phyloP scores from a whole-genome alignment of 2,329 filamentous ascomycete species.

The Plectosphaerella sp. region DNA sequence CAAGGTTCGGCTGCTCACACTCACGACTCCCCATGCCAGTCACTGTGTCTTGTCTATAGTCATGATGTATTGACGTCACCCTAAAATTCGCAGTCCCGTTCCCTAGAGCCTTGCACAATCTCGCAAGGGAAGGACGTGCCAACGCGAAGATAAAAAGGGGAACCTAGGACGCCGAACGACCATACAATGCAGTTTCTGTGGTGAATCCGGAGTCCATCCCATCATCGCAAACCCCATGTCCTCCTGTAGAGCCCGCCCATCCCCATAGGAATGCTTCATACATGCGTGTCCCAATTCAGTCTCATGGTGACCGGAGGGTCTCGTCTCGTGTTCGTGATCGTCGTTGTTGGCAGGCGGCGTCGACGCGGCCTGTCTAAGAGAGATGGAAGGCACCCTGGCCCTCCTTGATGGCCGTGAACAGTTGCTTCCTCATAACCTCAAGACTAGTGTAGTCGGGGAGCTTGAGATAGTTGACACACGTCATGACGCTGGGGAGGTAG shows the following conservation, averaged over 20 bases:
- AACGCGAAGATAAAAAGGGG: background rate
- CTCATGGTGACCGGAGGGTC: background rate
- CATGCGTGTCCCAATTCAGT: conserved; percentile 1
- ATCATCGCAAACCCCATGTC: background rate
- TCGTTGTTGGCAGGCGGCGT: background rate
- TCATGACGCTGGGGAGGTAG: conserved; percentile 99
- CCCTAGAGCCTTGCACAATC: too few relatives aligned
- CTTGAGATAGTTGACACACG: conserved; percentile 98
- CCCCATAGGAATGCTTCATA: background rate
- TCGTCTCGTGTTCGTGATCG: background rate
- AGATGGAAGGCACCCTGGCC: conserved; percentile 97
- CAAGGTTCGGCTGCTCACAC: too few relatives aligned
- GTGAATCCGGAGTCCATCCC: background rate
- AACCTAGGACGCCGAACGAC: background rate
- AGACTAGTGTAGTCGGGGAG: conserved; percentile 87
- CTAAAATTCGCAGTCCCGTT: too few relatives aligned
- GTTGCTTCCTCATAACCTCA: conserved; percentile 70
- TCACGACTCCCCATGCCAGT: too few relatives aligned
- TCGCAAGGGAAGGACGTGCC: too few relatives aligned
- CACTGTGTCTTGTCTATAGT: too few relatives aligned
- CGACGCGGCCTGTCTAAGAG: conserved; percentile 51
- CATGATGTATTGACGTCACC: too few relatives aligned
- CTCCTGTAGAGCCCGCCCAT: background rate
- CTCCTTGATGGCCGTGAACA: conserved; percentile 85
- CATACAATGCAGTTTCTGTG: background rate